Evolutionary conservation across 371 early-diverging fungal genomes (phyloP), one percentile per base, ranked within the genome.

Genomic region (Conidiobolus incongruus): DNA sequence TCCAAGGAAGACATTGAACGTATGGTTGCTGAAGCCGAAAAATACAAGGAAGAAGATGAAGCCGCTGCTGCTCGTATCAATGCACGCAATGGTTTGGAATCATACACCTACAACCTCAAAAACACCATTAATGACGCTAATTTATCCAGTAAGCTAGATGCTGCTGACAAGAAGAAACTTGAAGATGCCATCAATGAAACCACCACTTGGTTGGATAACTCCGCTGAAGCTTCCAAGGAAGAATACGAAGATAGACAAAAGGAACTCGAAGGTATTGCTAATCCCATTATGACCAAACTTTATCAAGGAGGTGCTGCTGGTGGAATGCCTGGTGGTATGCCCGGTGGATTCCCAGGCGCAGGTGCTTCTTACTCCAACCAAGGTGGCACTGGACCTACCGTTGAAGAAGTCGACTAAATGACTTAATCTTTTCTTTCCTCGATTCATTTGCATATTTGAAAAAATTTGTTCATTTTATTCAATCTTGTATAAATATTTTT

Each of bases 41-140:
- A 88, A 71, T 89, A 79, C 77, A 82, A 84, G 75, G 82, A 75
- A 47, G 91, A 91, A 65, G 93, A 93, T 69, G 84, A 87, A 61
- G 81, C 60, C n/a, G 77, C 72, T 21, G 77, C 77, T 35, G 77
- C 66, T 41, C 77, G 83, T 59, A 68, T 79, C 52, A 45, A 60
- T 20, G 68, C 86, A 52, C 72, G 75, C 64, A 87, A 83, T 71
- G 68, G 72, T 35, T 63, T 86, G 40, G 78, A 87, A 65, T 66
- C 75, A 44, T 82, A 82, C 61, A 74, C 85, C 49, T 77, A 85
- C 72, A 77, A 74, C 65, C 70, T 83, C 52, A 68, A 79, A 60
- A 78, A 80, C 76, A 62, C 81, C 37, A 39, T 86, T 45, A 47
- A 65, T 34, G 92, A 93, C 53, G 81, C 84, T 58, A 89, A 90